Evolutionary conservation across 108 stramenopile genomes (phyloP).

Genomic region (Pseudonitzschia multiseries): DNA sequence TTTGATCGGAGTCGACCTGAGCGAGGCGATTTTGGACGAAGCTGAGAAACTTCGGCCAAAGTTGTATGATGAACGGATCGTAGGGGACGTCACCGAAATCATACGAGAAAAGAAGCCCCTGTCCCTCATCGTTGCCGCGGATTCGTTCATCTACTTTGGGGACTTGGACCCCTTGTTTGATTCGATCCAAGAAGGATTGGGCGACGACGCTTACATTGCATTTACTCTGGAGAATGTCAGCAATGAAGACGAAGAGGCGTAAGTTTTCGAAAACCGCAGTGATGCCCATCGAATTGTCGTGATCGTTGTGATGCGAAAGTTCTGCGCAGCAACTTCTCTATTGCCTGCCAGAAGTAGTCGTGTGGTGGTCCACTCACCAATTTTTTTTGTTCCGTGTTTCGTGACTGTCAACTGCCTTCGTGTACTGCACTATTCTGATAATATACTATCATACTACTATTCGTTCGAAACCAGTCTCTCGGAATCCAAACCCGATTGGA

Average conservation of each 20-base stretch:
- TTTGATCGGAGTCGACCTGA: slow-evolving; percentile 71
- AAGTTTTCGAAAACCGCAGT: slow-evolving; percentile 6
- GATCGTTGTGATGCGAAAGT: not conserved
- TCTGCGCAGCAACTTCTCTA: not conserved
- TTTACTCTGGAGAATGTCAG: slow-evolving; percentile 76
- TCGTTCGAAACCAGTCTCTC: slow-evolving; percentile 35
- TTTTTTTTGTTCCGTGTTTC: slow-evolving; percentile 9
- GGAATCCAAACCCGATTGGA: slow-evolving; percentile 67
- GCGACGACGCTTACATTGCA: slow-evolving; percentile 48
- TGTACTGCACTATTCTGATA: too few species aligned
- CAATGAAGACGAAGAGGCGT: slow-evolving; percentile 45
- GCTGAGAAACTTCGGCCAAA: slow-evolving; percentile 58
- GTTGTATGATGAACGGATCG: slow-evolving; percentile 58
- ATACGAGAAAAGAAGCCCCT: slow-evolving; percentile 51
- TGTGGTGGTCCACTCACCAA: too few species aligned
- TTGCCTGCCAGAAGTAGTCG: not conserved
- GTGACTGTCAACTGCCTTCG: too few species aligned
- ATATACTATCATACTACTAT: too few species aligned
- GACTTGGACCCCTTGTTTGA: slow-evolving; percentile 68
- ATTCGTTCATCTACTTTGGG: slow-evolving; percentile 78
- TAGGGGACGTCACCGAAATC: slow-evolving; percentile 57
- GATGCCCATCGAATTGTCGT: too few species aligned
- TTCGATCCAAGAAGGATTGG: slow-evolving; percentile 53
- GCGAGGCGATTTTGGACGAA: slow-evolving; percentile 59
- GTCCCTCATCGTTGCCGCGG: slow-evolving; percentile 65